These are phyloP conservation scores for Pelagophyceae sp. DNA, from an alignment of 352 stramenopile genomes.

Conservation along the genomic window DNA sequence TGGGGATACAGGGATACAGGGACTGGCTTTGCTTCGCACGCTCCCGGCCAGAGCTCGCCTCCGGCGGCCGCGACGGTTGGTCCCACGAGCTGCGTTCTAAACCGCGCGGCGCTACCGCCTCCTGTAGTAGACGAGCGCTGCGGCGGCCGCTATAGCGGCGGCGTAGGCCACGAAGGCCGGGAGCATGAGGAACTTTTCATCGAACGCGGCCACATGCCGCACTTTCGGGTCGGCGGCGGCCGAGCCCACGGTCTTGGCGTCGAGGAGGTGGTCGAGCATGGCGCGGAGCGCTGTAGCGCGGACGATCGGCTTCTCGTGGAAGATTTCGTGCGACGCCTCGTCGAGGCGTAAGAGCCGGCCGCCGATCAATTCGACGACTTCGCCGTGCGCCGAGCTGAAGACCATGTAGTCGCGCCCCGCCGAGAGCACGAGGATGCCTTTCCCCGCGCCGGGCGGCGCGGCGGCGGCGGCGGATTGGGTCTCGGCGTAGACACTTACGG, in stretches of 20 bases:
- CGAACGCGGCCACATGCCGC: not conserved
- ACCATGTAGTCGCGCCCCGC: not conserved
- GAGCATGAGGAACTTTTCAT: not conserved
- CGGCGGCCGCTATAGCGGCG: no score
- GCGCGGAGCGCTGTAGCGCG: not conserved
- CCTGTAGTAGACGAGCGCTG: no score
- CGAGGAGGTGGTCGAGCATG: not conserved
- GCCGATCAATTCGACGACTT: not conserved
- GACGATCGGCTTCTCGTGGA: not conserved
- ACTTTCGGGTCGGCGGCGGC: not conserved
- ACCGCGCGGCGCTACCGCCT: no score
- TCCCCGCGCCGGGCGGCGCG: no score
- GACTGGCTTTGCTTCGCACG: no score
- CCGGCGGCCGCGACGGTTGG: no score
- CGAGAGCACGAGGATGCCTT: not conserved
- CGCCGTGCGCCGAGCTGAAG: not conserved
- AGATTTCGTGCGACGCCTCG: not conserved
- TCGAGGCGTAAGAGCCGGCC: not conserved
- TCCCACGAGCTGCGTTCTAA: no score
- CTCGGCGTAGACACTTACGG: not conserved
- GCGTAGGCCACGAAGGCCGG: not conserved
- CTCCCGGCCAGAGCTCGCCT: no score
- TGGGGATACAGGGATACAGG: no score
- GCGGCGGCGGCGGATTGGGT: no score
- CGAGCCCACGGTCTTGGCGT: not conserved